Evolutionary conservation across 164 flowering plant genomes (phyloP).

Genomic region (Brasenia schreberi): DNA sequence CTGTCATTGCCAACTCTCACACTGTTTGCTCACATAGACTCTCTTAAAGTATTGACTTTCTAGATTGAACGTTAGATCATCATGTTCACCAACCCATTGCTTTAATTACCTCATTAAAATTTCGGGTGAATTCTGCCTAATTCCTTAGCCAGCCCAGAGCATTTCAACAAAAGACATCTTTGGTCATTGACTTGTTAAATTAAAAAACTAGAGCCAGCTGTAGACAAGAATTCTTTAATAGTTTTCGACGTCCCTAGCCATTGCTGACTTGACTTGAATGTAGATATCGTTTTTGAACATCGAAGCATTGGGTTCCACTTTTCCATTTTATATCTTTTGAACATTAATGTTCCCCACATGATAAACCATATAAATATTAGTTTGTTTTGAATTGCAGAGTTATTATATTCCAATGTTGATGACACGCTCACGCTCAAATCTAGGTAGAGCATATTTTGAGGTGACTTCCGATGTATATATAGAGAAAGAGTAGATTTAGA

Average conservation of each 20-base stretch:
- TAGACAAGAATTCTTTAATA: neutral
- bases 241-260: neutral
- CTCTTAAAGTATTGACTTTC: conserved; percentile 16
- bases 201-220: neutral
- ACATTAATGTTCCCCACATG: neutral
- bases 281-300: neutral
- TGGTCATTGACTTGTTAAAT: neutral
- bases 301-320: neutral
- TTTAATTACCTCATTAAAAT: neutral
- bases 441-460: too few relatives aligned
- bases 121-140: neutral
- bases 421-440: too few relatives aligned
- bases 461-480: too few relatives aligned
- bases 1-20: neutral
- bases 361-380: neutral
- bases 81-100: neutral
- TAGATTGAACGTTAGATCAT: neutral
- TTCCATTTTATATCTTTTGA: neutral
- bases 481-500: too few relatives aligned
- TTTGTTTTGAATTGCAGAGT: neutral
- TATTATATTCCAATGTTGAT: neutral
- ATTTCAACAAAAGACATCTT: neutral
- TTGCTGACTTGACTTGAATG: neutral
- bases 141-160: neutral
- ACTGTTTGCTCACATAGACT: conserved; percentile 13